Percentiles rank a stretch among this genome's conserved stretches.
These are phyloP conservation scores for Penicillium cosmopolitanum DNA, from an alignment of 495 filamentous ascomycete genomes.

Conservation along the genomic window DNA sequence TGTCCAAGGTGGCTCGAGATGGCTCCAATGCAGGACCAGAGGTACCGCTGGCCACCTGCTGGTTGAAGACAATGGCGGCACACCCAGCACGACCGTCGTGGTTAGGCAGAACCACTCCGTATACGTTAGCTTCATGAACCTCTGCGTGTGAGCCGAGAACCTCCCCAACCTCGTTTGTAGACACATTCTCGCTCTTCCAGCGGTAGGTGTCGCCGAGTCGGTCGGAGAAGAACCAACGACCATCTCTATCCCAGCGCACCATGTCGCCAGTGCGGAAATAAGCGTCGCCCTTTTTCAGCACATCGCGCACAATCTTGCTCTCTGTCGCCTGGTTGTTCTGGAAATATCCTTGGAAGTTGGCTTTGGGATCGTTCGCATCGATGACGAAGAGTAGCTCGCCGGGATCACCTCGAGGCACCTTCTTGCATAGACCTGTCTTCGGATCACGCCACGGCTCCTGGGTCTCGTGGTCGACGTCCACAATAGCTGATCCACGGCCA, in stretches of 20 bases:
- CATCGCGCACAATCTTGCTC: slow-evolving; percentile 77
- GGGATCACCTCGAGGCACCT: slow-evolving; percentile 61
- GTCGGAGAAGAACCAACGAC: slow-evolving; percentile 83
- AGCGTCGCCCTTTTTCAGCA: slow-evolving; percentile 79
- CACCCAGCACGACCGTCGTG: slow-evolving; percentile 90
- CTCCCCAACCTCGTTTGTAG: slow-evolving; percentile 75
- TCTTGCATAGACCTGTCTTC: slow-evolving; percentile 71
- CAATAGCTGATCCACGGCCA: slow-evolving; percentile 55
- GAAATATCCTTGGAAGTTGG: slow-evolving; percentile 86
- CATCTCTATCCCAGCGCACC: slow-evolving; percentile 69
- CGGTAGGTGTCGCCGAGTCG: slow-evolving; percentile 93
- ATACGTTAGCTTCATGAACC: slow-evolving; percentile 83
- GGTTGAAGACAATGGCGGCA: slow-evolving; percentile 65
- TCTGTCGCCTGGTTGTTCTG: slow-evolving; percentile 74
- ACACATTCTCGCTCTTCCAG: slow-evolving; percentile 96
- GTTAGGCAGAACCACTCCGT: slow-evolving; percentile 78
- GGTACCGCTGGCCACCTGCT: slow-evolving; percentile 38
- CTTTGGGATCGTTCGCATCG: slow-evolving; percentile 63
- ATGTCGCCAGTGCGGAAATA: slow-evolving; percentile 90
- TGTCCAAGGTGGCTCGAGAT: slow-evolving; percentile 50
- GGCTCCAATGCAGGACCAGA: slow-evolving; percentile 32
- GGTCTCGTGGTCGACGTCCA: slow-evolving; percentile 72
- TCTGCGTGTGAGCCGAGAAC: slow-evolving; percentile 67
- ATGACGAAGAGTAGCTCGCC: slow-evolving; percentile 83
- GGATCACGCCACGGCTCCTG: slow-evolving; percentile 73